Percentiles rank a stretch among this genome's conserved stretches.
Evolutionary conservation across 352 stramenopile genomes (phyloP).

Genomic region (Blastocystis hominis): DNA sequence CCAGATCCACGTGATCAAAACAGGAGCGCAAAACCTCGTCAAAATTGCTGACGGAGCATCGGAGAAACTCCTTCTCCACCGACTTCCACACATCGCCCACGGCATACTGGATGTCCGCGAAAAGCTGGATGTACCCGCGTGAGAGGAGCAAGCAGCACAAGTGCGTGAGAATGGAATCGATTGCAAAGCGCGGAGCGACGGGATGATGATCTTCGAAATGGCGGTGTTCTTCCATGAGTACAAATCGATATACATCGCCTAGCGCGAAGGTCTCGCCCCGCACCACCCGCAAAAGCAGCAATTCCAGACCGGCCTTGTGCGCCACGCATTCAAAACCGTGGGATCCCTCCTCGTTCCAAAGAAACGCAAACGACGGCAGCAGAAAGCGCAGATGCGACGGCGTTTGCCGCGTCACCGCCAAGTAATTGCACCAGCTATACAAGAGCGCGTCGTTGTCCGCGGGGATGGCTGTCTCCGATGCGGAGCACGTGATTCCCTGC

Average conservation of each 20-base stretch:
- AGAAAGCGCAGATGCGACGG: not conserved
- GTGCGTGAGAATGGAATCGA: not conserved
- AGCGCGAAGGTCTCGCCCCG: not conserved
- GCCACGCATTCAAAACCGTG: not conserved
- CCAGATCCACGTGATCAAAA: not conserved
- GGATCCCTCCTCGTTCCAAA: not conserved
- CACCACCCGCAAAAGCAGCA: not conserved
- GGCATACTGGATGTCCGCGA: not conserved
- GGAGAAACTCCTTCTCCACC: not conserved
- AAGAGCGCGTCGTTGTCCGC: not conserved
- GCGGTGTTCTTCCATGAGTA: slow-evolving; percentile 43
- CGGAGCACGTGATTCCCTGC: slow-evolving; percentile 3
- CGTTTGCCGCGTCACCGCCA: not conserved
- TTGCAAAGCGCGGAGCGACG: not conserved
- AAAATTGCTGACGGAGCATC: not conserved
- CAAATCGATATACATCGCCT: slow-evolving; percentile 35
- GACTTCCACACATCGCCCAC: not conserved
- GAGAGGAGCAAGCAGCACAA: not conserved
- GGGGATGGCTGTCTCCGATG: not conserved
- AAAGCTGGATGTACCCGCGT: not conserved
- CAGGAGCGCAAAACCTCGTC: not conserved
- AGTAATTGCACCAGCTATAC: not conserved
- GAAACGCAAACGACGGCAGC: not conserved
- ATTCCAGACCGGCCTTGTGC: slow-evolving; percentile 15
- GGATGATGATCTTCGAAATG: not conserved